These are phyloP conservation scores for Phlebiopsis gigantea DNA, from an alignment of 768 basidiomycete species.

Conservation along the genomic window DNA sequence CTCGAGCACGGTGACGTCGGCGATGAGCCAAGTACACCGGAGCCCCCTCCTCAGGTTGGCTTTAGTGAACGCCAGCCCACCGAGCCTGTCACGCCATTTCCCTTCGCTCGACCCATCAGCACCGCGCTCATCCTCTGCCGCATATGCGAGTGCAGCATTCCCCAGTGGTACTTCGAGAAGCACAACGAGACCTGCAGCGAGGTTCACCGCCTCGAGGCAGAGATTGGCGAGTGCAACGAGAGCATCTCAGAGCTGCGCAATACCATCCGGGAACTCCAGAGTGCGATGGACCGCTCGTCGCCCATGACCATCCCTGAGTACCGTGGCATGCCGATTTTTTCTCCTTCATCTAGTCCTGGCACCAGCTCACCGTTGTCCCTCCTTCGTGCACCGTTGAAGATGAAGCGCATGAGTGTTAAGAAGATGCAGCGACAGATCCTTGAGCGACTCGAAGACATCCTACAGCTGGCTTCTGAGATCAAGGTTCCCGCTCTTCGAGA, in stretches of 20 bases:
- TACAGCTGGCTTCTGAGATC: conserved; percentile 75
- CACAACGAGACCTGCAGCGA: conserved; percentile 99
- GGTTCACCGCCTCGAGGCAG: conserved; percentile 92
- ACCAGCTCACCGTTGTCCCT: conserved; percentile 73
- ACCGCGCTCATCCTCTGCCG: conserved; percentile 87
- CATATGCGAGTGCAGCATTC: conserved; percentile 95
- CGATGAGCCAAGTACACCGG: conserved; percentile 31
- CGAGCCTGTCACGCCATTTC: conserved; percentile 60
- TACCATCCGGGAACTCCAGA: conserved; percentile 73
- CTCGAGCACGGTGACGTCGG: conserved; percentile 42
- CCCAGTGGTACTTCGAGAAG: conserved; percentile 99
- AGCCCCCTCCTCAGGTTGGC: conserved; percentile 30
- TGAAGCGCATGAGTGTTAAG: conserved; percentile 77
- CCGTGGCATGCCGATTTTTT: conserved; percentile 81
- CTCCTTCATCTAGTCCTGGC: conserved; percentile 64
- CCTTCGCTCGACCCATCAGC: conserved; percentile 72
- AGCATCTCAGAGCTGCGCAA: conserved; percentile 81
- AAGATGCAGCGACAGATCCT: conserved; percentile 76
- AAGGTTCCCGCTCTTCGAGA: conserved; percentile 87
- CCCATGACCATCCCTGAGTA: conserved; percentile 71
- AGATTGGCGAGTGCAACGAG: conserved; percentile 92
- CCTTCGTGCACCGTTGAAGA: conserved; percentile 59
- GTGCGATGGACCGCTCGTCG: conserved; percentile 71
- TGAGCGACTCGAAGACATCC: conserved; percentile 82
- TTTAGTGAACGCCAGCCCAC: conserved; percentile 22